A percentile compares a stretch with the other conserved stretches of the same genome.
phyloP scores from a whole-genome alignment of 2,329 filamentous ascomycete species.

The Aspergillus fumigatiaffinis region DNA sequence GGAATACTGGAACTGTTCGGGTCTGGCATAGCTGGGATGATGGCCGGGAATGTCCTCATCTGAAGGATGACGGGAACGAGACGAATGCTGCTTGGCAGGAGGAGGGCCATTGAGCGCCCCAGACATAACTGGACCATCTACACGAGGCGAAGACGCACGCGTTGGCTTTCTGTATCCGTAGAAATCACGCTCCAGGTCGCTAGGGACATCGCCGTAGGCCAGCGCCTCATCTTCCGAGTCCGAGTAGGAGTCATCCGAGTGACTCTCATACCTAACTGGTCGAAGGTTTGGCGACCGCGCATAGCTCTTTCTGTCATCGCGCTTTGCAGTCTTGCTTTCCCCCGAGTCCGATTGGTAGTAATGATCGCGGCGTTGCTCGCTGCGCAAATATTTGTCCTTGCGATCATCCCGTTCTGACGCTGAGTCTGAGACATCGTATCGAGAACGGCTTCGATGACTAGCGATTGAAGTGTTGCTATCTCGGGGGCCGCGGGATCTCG shows the following conservation, averaged over 20 bases:
- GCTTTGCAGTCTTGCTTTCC: conserved; percentile 11
- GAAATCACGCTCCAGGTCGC: conserved; percentile 9
- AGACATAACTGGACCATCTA: conserved; percentile 15
- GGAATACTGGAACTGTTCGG: conserved; percentile 29
- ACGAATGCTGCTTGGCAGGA: conserved; percentile 6
- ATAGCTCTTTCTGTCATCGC: conserved; percentile 8
- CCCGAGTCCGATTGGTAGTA: conserved; percentile 27
- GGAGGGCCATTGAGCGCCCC: conserved; percentile 12
- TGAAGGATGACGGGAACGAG: conserved; percentile 6
- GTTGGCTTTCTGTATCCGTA: conserved; percentile 13
- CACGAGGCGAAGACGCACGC: conserved; percentile 6
- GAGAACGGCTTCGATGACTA: conserved; percentile 16
- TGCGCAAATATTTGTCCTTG: conserved; percentile 14
- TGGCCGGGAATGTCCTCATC: conserved; percentile 16
- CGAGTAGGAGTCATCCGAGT: conserved; percentile 24
- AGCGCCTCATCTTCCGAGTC: conserved; percentile 33
- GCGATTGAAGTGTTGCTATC: background rate
- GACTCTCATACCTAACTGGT: conserved; percentile 18
- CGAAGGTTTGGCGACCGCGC: conserved; percentile 18
- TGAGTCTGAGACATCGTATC: conserved; percentile 19
- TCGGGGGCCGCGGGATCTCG: conserved; percentile 16
- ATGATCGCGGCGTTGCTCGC: conserved; percentile 16
- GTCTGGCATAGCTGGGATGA: conserved; percentile 34
- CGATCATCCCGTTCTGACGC: conserved; percentile 20
- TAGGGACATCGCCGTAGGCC: conserved; percentile 34